Evolutionary conservation across 2,329 filamentous ascomycete genomes (phyloP).

Genomic region (Botryotinia narcissicola): DNA sequence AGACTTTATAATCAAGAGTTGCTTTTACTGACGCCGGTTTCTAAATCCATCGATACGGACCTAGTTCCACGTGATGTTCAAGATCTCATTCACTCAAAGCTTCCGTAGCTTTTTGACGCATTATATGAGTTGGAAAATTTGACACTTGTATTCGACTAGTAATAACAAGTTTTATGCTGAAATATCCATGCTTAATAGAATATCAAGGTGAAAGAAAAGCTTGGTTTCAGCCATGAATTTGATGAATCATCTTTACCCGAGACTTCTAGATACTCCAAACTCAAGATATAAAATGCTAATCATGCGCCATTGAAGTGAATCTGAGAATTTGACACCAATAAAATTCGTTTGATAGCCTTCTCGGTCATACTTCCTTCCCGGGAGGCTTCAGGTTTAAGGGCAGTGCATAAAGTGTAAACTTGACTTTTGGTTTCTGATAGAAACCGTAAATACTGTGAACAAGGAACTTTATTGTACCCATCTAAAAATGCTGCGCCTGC

Average conservation of each 20-base stretch:
- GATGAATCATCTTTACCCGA: background rate
- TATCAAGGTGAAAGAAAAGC: background rate
- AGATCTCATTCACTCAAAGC: background rate
- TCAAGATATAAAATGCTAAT: background rate
- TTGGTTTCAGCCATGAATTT: background rate
- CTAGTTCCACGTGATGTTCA: fast-evolving
- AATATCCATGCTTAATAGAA: background rate
- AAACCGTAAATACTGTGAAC: background rate
- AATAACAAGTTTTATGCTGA: background rate
- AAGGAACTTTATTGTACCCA: fast-evolving
- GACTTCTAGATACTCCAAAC: too few species aligned
- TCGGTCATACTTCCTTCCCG: background rate
- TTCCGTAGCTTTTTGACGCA: background rate
- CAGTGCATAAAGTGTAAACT: background rate
- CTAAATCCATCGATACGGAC: background rate
- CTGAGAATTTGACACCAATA: background rate
- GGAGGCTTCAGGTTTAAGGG: background rate
- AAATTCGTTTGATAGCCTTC: background rate
- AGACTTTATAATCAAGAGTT: background rate
- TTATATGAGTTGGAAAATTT: fast-evolving
- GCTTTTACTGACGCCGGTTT: background rate
- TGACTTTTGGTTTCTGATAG: background rate
- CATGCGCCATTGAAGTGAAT: background rate
- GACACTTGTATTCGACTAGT: background rate
- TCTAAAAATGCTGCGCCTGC: background rate